Evolutionary conservation across 2,329 filamentous ascomycete genomes (phyloP).

Genomic region (Diaporthe citrichinensis): DNA sequence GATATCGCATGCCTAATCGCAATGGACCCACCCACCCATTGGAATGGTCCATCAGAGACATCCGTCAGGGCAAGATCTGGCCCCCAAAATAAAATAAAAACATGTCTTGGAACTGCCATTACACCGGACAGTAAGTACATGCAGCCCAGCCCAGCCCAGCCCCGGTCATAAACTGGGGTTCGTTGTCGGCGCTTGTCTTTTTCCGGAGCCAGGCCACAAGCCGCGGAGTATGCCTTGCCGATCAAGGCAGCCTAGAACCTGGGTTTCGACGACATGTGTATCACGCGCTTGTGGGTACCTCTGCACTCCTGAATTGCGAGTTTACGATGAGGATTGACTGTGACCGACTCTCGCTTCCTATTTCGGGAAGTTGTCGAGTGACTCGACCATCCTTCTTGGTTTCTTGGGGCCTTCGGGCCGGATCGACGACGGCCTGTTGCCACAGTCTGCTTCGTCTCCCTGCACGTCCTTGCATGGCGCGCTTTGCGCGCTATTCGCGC

Average conservation of each 20-base stretch:
- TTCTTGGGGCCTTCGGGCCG: background rate
- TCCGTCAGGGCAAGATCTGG: slow-evolving; percentile 20
- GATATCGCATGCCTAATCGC: slow-evolving; percentile 15
- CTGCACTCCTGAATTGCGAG: slow-evolving; percentile 26
- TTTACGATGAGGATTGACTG: slow-evolving; percentile 8
- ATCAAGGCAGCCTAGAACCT: slow-evolving; percentile 33
- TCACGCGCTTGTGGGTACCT: slow-evolving; percentile 21
- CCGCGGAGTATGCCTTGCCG: slow-evolving; percentile 35
- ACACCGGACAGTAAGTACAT: slow-evolving; percentile 6
- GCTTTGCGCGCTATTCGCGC: background rate
- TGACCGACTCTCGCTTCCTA: background rate
- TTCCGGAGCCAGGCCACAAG: slow-evolving; percentile 28
- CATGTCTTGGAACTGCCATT: background rate
- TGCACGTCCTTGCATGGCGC: background rate
- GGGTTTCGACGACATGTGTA: slow-evolving; percentile 24
- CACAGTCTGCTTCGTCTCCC: background rate
- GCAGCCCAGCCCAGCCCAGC: slow-evolving; percentile 17
- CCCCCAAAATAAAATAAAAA: background rate
- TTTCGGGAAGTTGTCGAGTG: slow-evolving; percentile 17
- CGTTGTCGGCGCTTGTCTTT: slow-evolving; percentile 21
- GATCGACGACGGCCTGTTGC: background rate
- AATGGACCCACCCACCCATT: slow-evolving; percentile 7
- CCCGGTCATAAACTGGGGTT: background rate
- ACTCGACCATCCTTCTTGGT: background rate
- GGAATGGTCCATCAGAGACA: slow-evolving; percentile 23